A percentile compares a stretch with the other conserved stretches of the same genome.
These are phyloP conservation scores for Macrocystidia cucumis DNA, from an alignment of 1,284 basidiomycete species.

Conservation along the genomic window DNA sequence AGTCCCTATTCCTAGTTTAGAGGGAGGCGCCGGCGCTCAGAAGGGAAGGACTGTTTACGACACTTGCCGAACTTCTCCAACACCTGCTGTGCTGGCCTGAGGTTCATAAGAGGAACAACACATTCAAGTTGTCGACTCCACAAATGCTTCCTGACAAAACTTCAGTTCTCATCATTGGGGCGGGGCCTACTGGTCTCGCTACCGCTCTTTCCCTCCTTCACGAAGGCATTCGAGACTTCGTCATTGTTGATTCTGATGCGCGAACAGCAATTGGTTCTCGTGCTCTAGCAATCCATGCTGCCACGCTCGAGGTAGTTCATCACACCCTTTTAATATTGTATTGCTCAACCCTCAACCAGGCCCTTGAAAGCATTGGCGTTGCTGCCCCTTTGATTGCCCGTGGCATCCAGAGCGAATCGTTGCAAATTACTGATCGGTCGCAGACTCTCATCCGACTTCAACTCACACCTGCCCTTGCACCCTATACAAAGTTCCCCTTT, in stretches of 20 bases:
- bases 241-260: slow-evolving; percentile 35
- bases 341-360: slow-evolving; percentile 20
- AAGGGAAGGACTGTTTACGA: no score
- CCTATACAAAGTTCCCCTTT: slow-evolving; percentile 38
- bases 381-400: slow-evolving; percentile 29
- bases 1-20: no score
- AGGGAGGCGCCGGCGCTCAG: no score
- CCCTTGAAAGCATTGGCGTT: slow-evolving; percentile 37
- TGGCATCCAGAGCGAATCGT: slow-evolving; percentile 24
- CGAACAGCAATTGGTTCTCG: slow-evolving; percentile 27
- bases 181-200: slow-evolving; percentile 36
- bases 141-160: slow-evolving; percentile 44
- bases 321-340: background rate
- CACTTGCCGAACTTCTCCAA: slow-evolving; percentile 63
- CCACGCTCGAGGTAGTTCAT: slow-evolving; percentile 27
- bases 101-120: slow-evolving; percentile 74
- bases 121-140: slow-evolving; percentile 62
- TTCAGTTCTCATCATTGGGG: slow-evolving; percentile 38
- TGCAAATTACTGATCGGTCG: slow-evolving; percentile 24
- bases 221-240: slow-evolving; percentile 34
- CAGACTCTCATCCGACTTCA: slow-evolving; percentile 20
- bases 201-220: slow-evolving; percentile 35
- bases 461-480: slow-evolving; percentile 23
- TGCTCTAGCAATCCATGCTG: slow-evolving; percentile 34
- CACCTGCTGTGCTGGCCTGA: slow-evolving; percentile 81